A percentile compares a stretch with the other conserved stretches of the same genome.
These are phyloP conservation scores for Cicer chorassanicum DNA, from an alignment of 306 rosid genomes.

Conservation along the genomic window DNA sequence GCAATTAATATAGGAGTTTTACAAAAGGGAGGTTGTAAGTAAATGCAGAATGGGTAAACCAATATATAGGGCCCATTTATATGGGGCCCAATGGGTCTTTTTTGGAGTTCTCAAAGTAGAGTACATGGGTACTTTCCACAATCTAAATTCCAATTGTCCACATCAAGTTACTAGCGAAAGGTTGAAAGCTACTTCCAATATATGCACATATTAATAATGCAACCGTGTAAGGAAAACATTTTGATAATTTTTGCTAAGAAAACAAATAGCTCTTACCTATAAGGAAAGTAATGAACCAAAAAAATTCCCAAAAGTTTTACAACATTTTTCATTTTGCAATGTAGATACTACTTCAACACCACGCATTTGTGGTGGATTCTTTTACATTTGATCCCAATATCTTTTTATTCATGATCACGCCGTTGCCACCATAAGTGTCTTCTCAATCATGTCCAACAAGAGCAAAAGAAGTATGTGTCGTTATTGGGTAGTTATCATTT, in stretches of 20 bases:
- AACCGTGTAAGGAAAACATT: slow-evolving; percentile 45
- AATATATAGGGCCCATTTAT: slow-evolving; percentile 37
- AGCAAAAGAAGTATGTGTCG: slow-evolving; percentile 18
- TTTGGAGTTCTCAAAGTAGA: slow-evolving; percentile 37
- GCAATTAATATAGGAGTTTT: slow-evolving; percentile 40
- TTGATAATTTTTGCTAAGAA: slow-evolving; percentile 27
- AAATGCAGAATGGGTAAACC: slow-evolving; percentile 40
- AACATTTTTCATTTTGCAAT: slow-evolving; percentile 25
- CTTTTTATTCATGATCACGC: slow-evolving; percentile 38
- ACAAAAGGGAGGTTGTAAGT: slow-evolving; percentile 43
- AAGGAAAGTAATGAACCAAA: slow-evolving; percentile 44
- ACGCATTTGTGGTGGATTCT: slow-evolving; percentile 23
- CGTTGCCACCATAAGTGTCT: slow-evolving; percentile 24
- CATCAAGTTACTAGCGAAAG: slow-evolving; percentile 49
- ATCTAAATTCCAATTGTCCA: slow-evolving; percentile 45
- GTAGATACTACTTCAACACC: slow-evolving; percentile 32
- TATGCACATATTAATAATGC: slow-evolving; percentile 38
- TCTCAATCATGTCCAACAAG: slow-evolving; percentile 38
- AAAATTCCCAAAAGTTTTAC: slow-evolving; percentile 43
- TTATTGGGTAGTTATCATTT: slow-evolving; percentile 26
- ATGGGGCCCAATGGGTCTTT: slow-evolving; percentile 17
- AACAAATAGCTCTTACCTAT: slow-evolving; percentile 40
- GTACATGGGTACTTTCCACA: slow-evolving; percentile 44
- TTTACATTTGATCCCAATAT: slow-evolving; percentile 29
- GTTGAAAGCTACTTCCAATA: slow-evolving; percentile 48